Percentiles rank a stretch among this genome's conserved stretches.
Conservation (phyloP, 352 stramenopile species). For the Peronospora belbahrii region DNA sequence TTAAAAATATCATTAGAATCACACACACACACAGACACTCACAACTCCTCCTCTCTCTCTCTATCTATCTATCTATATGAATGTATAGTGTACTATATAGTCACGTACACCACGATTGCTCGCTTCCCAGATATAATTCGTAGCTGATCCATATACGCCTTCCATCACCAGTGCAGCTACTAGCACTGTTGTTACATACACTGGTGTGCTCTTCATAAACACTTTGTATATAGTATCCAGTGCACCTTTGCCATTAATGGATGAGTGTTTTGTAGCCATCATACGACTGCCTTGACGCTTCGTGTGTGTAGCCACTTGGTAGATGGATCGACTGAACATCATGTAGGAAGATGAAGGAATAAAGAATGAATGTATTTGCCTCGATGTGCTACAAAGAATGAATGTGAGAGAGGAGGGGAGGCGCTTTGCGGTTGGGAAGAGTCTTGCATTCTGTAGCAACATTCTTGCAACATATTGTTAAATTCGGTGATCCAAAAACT, state of each 20-base stretch:
- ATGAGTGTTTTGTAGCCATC: slow-evolving; percentile 61
- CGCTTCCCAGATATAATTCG: slow-evolving; percentile 74
- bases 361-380: too few species aligned
- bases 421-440: slow-evolving; percentile 24
- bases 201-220: slow-evolving; percentile 80
- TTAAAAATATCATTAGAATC: background rate
- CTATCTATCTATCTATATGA: too few species aligned
- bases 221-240: slow-evolving; percentile 58
- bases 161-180: slow-evolving; percentile 61
- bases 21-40: too few species aligned
- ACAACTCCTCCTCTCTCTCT: too few species aligned
- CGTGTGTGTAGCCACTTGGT: slow-evolving; percentile 31
- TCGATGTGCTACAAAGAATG: too few species aligned
- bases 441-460: slow-evolving; percentile 1
- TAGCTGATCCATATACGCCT: slow-evolving; percentile 62
- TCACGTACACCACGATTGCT: slow-evolving; percentile 75
- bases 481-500: slow-evolving; percentile 3
- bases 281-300: slow-evolving; percentile 37
- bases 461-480: slow-evolving; percentile 6
- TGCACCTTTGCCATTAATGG: slow-evolving; percentile 63
- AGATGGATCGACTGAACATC: slow-evolving; percentile 57
- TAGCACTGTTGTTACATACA: slow-evolving; percentile 75
- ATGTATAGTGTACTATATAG: too few species aligned
- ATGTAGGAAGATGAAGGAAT: slow-evolving; percentile 4
- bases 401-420: too few species aligned